Base-by-base conservation (phyloP, 1,284 basidiomycete genomes). In the Cerrena zonata region DNA sequence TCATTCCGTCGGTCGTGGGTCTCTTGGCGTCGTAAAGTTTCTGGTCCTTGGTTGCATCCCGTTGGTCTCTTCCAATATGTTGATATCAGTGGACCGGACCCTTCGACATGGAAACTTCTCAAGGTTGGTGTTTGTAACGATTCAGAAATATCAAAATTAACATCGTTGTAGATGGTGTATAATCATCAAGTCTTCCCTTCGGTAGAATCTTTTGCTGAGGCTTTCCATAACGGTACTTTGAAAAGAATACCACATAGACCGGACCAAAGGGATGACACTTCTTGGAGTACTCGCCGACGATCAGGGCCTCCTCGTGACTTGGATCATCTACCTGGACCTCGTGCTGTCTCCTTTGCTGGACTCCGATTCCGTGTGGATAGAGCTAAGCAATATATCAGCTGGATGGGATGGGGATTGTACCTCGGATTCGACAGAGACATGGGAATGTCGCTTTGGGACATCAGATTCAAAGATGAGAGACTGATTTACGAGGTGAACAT, bases 401-500 rank as follows among this genome's bases (percentile, higher is more conserved):
- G 82, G 82, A 79, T 83, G 77, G 79, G 75, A 2, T 84, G 79
- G 78, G 71, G 74, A 0, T 58, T 84, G 63, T 85, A 79, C 57
- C 67, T 84, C 23, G 75, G 77, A 48, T 86, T 86, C 59, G 77
- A 81, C 48, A 65, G 82, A 34, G 83, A 83, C 58, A 84, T 84
- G 79, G 80, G 84, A 11, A 54, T 87, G 52, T 77, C 75, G 49
- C 64, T 87, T 11, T 87, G 80, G 79, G 79, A 87, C 60, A 72
- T 87, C 50, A 70, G 75, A 11, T 84, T 86, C 69, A 67, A 73
- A 38, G 75, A 74, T 21, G 79, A 84, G 57, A 65, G 81, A 12
- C 75, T 88, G 47, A 72, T 86, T 39, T 86, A 86, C 56, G 80
- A 87, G 66, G 76, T 77, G 47, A 27, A 55, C 45, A 23, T 21